A percentile compares a stretch with the other conserved stretches of the same genome.
phyloP scores from a whole-genome alignment of 305 asterid genomes.

The Ruellia speciosa region DNA sequence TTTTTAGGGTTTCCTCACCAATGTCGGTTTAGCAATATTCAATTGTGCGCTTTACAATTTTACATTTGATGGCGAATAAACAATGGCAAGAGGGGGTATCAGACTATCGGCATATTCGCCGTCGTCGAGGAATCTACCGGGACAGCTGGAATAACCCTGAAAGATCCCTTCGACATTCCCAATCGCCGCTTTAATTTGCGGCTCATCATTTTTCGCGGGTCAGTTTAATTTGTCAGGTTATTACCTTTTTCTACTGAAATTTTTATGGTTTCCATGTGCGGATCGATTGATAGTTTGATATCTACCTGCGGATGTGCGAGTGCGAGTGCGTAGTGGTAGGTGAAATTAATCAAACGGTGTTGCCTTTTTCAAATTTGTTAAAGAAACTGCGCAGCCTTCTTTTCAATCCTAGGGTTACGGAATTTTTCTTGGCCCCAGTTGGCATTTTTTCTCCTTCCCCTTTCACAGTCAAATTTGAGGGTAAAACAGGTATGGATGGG shows the following conservation, averaged over 20 bases:
- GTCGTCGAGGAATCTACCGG: constrained; percentile 15
- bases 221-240: too few relatives aligned
- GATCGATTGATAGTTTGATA: too few relatives aligned
- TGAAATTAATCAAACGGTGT: not conserved
- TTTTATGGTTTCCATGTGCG: not conserved
- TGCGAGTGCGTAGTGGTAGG: constrained; percentile 14
- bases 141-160: constrained; percentile 3
- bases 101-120: constrained; percentile 11
- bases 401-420: constrained; percentile 20
- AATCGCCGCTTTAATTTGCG: too few relatives aligned
- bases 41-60: too few relatives aligned
- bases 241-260: not conserved
- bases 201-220: constrained; percentile 13
- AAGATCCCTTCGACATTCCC: constrained; percentile 24
- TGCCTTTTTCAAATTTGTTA: not conserved
- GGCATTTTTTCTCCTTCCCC: constrained; percentile 20
- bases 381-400: constrained; percentile 8
- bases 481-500: not conserved
- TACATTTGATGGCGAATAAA: too few relatives aligned
- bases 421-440: constrained; percentile 22
- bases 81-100: too few relatives aligned
- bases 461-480: not conserved
- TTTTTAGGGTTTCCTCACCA: too few relatives aligned
- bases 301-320: too few relatives aligned
- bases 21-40: too few relatives aligned